Evolutionary conservation across 768 basidiomycete genomes (phyloP), one percentile per base, ranked within the genome.

Genomic region (Fistulinella prunicolor): DNA sequence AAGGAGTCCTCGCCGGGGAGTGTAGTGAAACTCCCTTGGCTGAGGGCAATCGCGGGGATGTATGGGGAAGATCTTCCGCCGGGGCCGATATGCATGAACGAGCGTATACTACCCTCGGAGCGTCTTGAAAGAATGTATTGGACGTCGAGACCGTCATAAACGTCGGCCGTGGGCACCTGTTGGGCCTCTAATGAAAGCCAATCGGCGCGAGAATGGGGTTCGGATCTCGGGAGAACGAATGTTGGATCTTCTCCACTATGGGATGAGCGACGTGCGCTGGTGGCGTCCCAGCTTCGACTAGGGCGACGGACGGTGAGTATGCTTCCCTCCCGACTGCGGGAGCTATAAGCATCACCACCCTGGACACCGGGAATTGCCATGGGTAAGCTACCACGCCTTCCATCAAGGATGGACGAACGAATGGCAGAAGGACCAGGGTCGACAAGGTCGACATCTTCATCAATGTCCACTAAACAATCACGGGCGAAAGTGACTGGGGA

Each of bases 221-320:
- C 78, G 30, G 75, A 81, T 48, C 72, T 72, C 16, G 84, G 77
- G 7, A 79, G 72, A 22, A 59, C 51, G 17, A 58, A 22, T 6
- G 55, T 26, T n/a, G 52, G 59, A 46, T 55, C 58, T 44, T 56
- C 62, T 35, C 46, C 61, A 35, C 46, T 45, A 8, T 42, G 51
- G n/a, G 59, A 55, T 17, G 56, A 55, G 34, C 54, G 51, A 20
- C 55, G 57, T 1, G 45, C 47, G 19, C 60, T 56, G 16, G 66
- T 67, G 40, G 82, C 78, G 47, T 84, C 81, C 55, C 82, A 64
- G 57, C 81, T 83, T 53, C 77, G 74, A 58, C 82, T 85, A 19
- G 77, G 76, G 17, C 82, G 72, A 44, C 83, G 76, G n/a, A 82
- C 60, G 10, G 82, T 83, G 34, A 73, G 71, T 29, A 79, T 60